phyloP scores from a whole-genome alignment of 176 grass and related monocot genomes.

The Cenchrus purpureus region DNA sequence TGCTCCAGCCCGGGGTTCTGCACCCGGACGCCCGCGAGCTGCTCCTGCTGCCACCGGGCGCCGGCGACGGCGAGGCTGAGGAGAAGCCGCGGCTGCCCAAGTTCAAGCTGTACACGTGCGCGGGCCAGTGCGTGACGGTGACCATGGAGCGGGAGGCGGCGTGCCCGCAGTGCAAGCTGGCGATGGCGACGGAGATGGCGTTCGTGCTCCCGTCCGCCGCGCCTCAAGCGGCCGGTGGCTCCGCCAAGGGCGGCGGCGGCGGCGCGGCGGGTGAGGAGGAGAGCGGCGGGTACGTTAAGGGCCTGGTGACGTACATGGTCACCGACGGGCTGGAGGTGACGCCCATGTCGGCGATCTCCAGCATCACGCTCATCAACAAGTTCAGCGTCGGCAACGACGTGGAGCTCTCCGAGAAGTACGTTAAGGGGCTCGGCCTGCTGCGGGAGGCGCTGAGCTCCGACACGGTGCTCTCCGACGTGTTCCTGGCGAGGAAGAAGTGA shows the following conservation, averaged over 20 bases:
- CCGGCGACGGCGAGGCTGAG: neutral
- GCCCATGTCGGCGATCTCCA: conserved; percentile 70
- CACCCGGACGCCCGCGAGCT: conserved; percentile 27
- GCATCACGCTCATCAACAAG: conserved; percentile 50
- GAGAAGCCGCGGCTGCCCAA: neutral
- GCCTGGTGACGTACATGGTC: conserved; percentile 55
- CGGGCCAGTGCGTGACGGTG: conserved; percentile 16
- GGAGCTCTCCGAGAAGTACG: conserved; percentile 55
- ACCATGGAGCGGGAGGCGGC: conserved; percentile 25
- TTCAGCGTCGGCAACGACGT: conserved; percentile 26
- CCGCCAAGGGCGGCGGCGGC: neutral
- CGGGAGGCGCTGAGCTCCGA: conserved; percentile 42
- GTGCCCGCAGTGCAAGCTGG: conserved; percentile 46
- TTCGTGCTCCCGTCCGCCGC: conserved; percentile 21
- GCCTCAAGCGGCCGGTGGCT: neutral
- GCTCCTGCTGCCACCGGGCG: neutral
- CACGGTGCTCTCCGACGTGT: conserved; percentile 48
- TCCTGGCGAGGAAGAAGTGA: conserved; percentile 37
- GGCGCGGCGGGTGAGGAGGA: neutral
- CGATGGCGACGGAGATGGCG: neutral
- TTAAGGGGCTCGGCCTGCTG: conserved; percentile 46
- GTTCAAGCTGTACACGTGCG: conserved; percentile 48
- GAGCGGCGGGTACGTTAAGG: conserved; percentile 53
- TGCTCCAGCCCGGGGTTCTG: conserved; percentile 34
- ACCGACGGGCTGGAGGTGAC: conserved; percentile 55